Conservation (phyloP, 2,329 filamentous ascomycete genomes). For the Epichloe sibirici region DNA sequence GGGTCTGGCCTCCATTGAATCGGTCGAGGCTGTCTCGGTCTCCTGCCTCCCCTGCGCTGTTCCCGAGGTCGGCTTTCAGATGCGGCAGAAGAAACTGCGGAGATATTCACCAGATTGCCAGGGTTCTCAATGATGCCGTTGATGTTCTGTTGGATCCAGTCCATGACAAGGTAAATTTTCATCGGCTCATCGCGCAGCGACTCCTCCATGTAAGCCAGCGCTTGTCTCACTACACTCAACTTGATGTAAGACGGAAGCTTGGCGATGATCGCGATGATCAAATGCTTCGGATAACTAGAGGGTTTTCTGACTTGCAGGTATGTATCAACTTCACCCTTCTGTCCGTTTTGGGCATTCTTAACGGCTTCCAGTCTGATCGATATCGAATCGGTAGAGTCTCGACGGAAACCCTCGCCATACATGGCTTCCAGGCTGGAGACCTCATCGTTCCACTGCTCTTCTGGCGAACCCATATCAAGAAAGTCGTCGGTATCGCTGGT, state of each 20-base stretch:
- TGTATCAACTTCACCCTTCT: constrained; percentile 38
- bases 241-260: constrained; percentile 85
- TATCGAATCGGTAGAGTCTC: constrained; percentile 50
- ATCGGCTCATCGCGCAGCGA: constrained; percentile 74
- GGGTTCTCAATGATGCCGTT: constrained; percentile 74
- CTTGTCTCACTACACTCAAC: constrained; percentile 71
- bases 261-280: constrained; percentile 56
- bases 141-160: constrained; percentile 83
- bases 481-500: constrained; percentile 26
- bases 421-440: constrained; percentile 74
- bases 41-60: constrained; percentile 16
- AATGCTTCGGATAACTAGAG: constrained; percentile 58
- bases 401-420: constrained; percentile 60
- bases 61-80: constrained; percentile 35
- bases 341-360: constrained; percentile 38
- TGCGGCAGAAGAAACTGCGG: constrained; percentile 59
- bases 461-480: constrained; percentile 35
- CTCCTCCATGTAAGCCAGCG: constrained; percentile 56
- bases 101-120: constrained; percentile 72
- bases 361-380: constrained; percentile 53
- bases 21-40: constrained; percentile 36
- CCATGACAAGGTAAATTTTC: constrained; percentile 75
- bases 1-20: constrained; percentile 52
- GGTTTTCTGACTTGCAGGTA: constrained; percentile 58
- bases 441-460: constrained; percentile 74